Base-by-base conservation (phyloP, 441 rosid genomes). In the Jatropha multifida region DNA sequence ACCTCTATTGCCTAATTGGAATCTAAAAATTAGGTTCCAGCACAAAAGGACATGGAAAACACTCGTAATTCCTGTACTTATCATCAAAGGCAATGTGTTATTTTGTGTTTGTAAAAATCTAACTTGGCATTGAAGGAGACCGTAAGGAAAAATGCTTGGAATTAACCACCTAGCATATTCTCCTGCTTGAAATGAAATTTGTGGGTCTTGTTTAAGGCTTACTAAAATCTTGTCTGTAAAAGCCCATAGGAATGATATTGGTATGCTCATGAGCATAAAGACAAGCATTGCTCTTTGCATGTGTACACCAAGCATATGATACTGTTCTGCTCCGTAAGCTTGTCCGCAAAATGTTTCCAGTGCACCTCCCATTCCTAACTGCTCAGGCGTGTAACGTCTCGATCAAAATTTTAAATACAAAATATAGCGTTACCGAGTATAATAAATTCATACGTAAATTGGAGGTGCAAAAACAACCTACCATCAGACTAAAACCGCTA, bases 401-500 rank as follows among this genome's bases (percentile, higher is more conserved):
- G 11, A 51, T 6, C 11, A 3, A 46, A 12, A 15, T n/a, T 4
- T 12, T 13, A 6, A 56, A 13, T 2, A 32, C 32, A 32, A 32
- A 32, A 32, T 32, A 32, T 32, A 32, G 32, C 2, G 1, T 32
- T 32, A 2, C 32, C 32, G 32, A 32, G 32, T 32, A 32, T 32
- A 32, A 32, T 32, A 32, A 32, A 1, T 2, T 32, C 32, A 32
- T 32, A 32, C 32, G 9, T 42, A 42, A 42, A 3, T 5, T 38
- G 41, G 32, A 44, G 6, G 20, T 48, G 23, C 60, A 10, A 5
- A 37, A 20, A 17, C 3, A 1, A 11, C 48, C 76, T 83, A 86
- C 88, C 80, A 85, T 71, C 75, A 77, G 78, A 74, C 90, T 66
- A 77, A 84, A 85, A 62, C 89, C 89, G 73, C 90, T 87, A 17